phyloP scores from a whole-genome alignment of 805 yeast species.

The Wickerhamomyces hampshirensis region DNA sequence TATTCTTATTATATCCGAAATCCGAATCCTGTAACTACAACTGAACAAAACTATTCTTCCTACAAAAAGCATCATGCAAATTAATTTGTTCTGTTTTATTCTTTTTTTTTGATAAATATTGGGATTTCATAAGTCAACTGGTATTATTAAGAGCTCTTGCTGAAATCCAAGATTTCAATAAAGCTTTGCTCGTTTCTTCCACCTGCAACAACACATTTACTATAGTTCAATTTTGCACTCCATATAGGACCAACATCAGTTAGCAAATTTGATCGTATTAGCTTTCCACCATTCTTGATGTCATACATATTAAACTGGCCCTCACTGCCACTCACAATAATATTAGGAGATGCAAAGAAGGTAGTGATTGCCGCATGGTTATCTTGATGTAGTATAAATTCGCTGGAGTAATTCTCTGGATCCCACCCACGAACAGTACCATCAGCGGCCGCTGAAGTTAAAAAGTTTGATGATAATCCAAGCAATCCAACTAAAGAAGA shows the following conservation, averaged over 20 bases:
- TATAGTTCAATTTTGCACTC: constrained; percentile 87
- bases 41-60: too few species aligned
- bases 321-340: constrained; percentile 86
- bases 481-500: constrained; percentile 84
- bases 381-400: constrained; percentile 58
- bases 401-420: constrained; percentile 65
- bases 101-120: neutral
- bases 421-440: constrained; percentile 91
- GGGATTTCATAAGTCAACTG: neutral
- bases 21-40: too few species aligned
- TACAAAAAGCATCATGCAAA: neutral
- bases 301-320: constrained; percentile 87
- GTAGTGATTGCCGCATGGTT: constrained; percentile 93
- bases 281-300: constrained; percentile 60
- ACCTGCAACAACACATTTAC: constrained; percentile 87
- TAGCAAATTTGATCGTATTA: constrained; percentile 65
- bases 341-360: constrained; percentile 80
- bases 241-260: constrained; percentile 83
- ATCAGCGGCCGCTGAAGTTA: constrained; percentile 96
- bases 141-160: constrained; percentile 24
- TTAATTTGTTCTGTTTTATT: neutral
- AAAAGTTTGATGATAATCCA: constrained; percentile 65
- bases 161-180: constrained; percentile 83
- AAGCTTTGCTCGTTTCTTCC: constrained; percentile 67
- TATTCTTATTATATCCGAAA: neutral